Evolutionary conservation across 1,284 basidiomycete species (phyloP).

Genomic region (Ustilago crameri): DNA sequence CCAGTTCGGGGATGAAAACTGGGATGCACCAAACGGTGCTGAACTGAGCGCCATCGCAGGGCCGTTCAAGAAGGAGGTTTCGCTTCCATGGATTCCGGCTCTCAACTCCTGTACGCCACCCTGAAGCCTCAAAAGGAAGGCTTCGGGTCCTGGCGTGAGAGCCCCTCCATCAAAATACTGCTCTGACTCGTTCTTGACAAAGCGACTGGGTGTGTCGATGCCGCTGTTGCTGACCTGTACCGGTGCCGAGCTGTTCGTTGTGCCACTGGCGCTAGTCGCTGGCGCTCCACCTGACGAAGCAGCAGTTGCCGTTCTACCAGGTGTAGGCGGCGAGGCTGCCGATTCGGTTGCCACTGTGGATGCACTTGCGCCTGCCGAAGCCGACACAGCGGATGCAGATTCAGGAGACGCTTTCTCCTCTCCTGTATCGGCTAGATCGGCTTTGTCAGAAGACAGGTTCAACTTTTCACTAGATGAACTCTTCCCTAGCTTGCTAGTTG

Average conservation of each 20-base stretch:
- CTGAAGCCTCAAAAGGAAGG: constrained; percentile 58
- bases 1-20: constrained; percentile 43
- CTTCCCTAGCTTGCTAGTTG: constrained; percentile 25
- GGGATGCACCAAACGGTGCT: constrained; percentile 23
- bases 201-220: constrained; percentile 49
- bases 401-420: constrained; percentile 10
- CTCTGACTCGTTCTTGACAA: constrained; percentile 47
- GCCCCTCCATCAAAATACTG: constrained; percentile 58
- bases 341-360: constrained; percentile 4
- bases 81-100: constrained; percentile 54
- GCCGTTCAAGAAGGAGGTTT: constrained; percentile 52
- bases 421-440: constrained; percentile 4
- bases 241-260: constrained; percentile 26
- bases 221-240: constrained; percentile 30
- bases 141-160: constrained; percentile 60
- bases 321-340: constrained; percentile 1
- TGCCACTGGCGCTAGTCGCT: background rate
- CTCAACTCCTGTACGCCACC: constrained; percentile 58
- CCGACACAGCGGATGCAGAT: constrained; percentile 5
- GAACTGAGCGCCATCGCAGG: constrained; percentile 32
- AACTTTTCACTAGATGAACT: constrained; percentile 37
- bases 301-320: constrained; percentile 6
- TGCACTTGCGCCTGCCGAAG: constrained; percentile 8
- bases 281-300: constrained; percentile 10
- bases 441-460: constrained; percentile 19